Percentiles rank a stretch among this genome's conserved stretches.
These are phyloP conservation scores for Solanum bulbocastanum DNA, from an alignment of 257 asterid species.

Conservation along the genomic window DNA sequence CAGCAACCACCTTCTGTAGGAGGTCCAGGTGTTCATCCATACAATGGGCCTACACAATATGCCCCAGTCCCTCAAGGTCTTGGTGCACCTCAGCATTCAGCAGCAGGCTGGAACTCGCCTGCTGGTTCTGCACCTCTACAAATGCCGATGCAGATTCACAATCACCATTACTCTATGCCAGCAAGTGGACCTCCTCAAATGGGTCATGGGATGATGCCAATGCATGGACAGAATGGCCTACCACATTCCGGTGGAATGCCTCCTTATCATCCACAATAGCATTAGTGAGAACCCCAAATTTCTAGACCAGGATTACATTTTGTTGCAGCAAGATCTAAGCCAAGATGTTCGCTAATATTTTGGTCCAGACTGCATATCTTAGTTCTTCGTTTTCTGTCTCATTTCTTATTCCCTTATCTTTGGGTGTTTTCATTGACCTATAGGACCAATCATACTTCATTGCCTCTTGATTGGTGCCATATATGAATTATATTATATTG, in stretches of 20 bases:
- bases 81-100: constrained; percentile 36
- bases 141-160: constrained; percentile 63
- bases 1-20: constrained; percentile 60
- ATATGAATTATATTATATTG: neutral
- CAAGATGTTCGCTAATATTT: neutral
- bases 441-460: neutral
- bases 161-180: constrained; percentile 56
- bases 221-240: constrained; percentile 46
- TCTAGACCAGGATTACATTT: neutral
- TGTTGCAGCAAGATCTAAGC: neutral
- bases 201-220: constrained; percentile 39
- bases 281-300: neutral
- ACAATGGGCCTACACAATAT: constrained; percentile 42
- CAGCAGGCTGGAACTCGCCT: constrained; percentile 63
- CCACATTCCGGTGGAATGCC: constrained; percentile 54
- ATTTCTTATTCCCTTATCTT: neutral
- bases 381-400: neutral
- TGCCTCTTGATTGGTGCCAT: neutral
- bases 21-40: constrained; percentile 42
- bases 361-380: neutral
- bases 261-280: constrained; percentile 58
- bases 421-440: neutral
- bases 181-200: constrained; percentile 31
- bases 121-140: constrained; percentile 24
- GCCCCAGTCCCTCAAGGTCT: constrained; percentile 37